phyloP scores from a whole-genome alignment of 495 filamentous ascomycete genomes.

The Cladorrhinum samala region DNA sequence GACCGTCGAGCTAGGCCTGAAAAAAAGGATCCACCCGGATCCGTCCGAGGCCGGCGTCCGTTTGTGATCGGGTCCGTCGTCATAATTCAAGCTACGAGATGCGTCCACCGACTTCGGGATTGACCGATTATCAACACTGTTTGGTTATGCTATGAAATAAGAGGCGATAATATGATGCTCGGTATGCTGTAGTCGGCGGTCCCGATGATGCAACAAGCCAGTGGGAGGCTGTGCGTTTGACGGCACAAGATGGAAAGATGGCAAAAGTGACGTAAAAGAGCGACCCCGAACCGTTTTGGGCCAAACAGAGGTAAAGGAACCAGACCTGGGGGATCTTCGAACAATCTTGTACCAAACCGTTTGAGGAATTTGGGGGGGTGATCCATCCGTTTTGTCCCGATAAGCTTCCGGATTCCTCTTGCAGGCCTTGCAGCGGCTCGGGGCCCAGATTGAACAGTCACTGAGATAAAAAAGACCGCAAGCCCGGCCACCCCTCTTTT shows the following conservation, averaged over 20 bases:
- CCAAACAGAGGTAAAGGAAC: neutral
- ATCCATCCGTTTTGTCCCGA: slow-evolving; percentile 8
- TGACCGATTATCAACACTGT: neutral
- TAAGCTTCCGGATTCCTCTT: slow-evolving; percentile 2
- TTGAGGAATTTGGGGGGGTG: slow-evolving; percentile 3
- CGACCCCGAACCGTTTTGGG: neutral
- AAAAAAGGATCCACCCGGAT: slow-evolving; percentile 1
- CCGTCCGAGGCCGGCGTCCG: neutral
- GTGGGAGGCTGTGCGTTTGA: neutral
- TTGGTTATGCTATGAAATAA: too few relatives aligned
- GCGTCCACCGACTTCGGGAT: slow-evolving; percentile 4
- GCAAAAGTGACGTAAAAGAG: neutral
- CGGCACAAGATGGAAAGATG: neutral
- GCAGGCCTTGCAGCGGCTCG: neutral
- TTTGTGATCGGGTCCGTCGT: neutral
- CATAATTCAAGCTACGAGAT: neutral
- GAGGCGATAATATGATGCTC: neutral
- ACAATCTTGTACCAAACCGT: too few relatives aligned
- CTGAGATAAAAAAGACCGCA: neutral
- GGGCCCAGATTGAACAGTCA: neutral
- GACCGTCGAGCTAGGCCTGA: too few relatives aligned
- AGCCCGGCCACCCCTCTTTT: neutral
- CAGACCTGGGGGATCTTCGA: neutral
- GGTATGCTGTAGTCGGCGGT: neutral
- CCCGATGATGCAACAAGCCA: slow-evolving; percentile 3